A percentile compares a stretch with the other conserved stretches of the same genome.
Evolutionary conservation across 2,329 filamentous ascomycete genomes (phyloP).

Genomic region (Apiospora aurea): DNA sequence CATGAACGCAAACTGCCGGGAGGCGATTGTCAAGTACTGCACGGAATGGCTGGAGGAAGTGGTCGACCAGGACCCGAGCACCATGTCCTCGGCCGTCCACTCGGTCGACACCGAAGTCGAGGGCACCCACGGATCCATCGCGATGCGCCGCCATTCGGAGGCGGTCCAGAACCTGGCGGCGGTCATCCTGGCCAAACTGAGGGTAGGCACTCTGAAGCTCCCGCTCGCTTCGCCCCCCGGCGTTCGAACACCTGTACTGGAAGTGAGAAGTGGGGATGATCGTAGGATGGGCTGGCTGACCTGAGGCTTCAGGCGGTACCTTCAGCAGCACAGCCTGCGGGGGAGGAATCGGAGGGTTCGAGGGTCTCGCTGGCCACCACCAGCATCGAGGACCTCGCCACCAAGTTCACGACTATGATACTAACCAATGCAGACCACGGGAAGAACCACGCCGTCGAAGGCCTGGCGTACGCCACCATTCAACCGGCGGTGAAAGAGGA

Average conservation of each 20-base stretch:
- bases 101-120: slow-evolving; percentile 63
- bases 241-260: slow-evolving; percentile 37
- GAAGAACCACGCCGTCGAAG: slow-evolving; percentile 81
- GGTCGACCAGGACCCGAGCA: slow-evolving; percentile 73
- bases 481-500: slow-evolving; percentile 86
- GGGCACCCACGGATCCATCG: slow-evolving; percentile 64
- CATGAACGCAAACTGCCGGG: slow-evolving; percentile 81
- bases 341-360: slow-evolving; percentile 47
- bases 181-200: slow-evolving; percentile 77
- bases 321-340: slow-evolving; percentile 46
- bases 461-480: slow-evolving; percentile 89
- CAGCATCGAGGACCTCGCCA: slow-evolving; percentile 70
- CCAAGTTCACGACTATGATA: slow-evolving; percentile 72
- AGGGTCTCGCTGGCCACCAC: slow-evolving; percentile 62
- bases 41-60: slow-evolving; percentile 86
- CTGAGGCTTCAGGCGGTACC: slow-evolving; percentile 62
- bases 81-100: slow-evolving; percentile 56
- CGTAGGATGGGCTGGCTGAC: slow-evolving; percentile 47
- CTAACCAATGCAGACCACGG: slow-evolving; percentile 62
- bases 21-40: slow-evolving; percentile 85
- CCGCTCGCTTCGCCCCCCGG: slow-evolving; percentile 37
- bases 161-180: slow-evolving; percentile 72
- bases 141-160: slow-evolving; percentile 66
- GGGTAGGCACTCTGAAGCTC: slow-evolving; percentile 55
- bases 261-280: slow-evolving; percentile 30